These are phyloP conservation scores for Fusarium sp. DNA, from an alignment of 2,329 filamentous ascomycete species.

Conservation along the genomic window DNA sequence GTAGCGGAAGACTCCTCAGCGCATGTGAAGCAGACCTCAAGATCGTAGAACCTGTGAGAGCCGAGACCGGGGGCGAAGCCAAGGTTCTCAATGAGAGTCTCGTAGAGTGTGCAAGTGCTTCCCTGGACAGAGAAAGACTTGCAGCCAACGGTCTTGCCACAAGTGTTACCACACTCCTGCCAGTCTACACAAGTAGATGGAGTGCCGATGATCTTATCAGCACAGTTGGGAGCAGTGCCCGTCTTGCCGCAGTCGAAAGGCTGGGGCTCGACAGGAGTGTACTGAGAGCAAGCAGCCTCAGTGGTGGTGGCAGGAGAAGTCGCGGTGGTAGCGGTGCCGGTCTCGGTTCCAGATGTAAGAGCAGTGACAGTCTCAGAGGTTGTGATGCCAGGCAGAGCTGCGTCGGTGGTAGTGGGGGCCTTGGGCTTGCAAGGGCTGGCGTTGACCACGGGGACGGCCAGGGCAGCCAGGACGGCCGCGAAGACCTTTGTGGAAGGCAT, in stretches of 20 bases:
- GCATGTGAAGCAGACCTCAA: conserved; percentile 33
- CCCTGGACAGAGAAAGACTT: conserved; percentile 27
- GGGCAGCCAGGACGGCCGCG: conserved; percentile 32
- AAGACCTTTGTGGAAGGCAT: conserved; percentile 39
- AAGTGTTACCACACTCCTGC: conserved; percentile 25
- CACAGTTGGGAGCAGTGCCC: conserved; percentile 7
- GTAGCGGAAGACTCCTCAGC: conserved; percentile 21
- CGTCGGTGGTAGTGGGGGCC: conserved; percentile 16
- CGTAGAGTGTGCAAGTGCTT: conserved; percentile 21
- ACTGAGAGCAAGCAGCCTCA: conserved; percentile 19
- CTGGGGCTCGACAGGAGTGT: conserved; percentile 8
- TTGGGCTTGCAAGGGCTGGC: conserved; percentile 36
- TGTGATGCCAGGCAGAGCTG: conserved; percentile 16
- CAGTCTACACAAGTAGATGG: not conserved
- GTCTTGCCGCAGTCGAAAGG: conserved; percentile 17
- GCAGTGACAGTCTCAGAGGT: conserved; percentile 15
- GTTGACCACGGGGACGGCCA: conserved; percentile 29
- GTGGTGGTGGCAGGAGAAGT: conserved; percentile 23
- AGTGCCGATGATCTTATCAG: conserved; percentile 7
- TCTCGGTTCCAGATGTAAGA: conserved; percentile 22
- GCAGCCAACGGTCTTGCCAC: conserved; percentile 30
- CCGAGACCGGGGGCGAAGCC: not conserved
- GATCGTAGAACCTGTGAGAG: conserved; percentile 24
- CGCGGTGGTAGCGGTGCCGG: conserved; percentile 11
- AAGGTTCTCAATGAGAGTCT: not conserved